A percentile compares a stretch with the other conserved stretches of the same genome.
Evolutionary conservation across 129 eudicot species (phyloP).

Genomic region (Saussurea involucrata): DNA sequence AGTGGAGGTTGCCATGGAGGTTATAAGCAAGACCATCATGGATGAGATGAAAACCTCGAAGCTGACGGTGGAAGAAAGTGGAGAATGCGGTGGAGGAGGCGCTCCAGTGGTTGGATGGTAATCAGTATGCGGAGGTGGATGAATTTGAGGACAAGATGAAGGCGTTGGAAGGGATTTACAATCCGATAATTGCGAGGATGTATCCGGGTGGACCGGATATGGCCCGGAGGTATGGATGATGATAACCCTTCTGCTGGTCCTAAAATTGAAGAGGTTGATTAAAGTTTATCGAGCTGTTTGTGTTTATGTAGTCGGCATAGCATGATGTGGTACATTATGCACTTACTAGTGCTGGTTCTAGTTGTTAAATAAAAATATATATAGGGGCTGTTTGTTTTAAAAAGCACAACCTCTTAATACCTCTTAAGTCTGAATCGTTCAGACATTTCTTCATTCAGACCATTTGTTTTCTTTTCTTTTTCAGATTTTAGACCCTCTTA

Average conservation of each 20-base stretch:
- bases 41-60: slow-evolving; percentile 47
- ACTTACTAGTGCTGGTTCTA: background rate
- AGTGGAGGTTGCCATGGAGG: too few species aligned
- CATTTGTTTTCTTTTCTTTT: too few species aligned
- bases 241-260: slow-evolving; percentile 48
- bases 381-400: too few species aligned
- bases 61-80: slow-evolving; percentile 43
- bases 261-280: slow-evolving; percentile 57
- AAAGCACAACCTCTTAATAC: too few species aligned
- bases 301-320: too few species aligned
- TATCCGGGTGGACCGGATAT: slow-evolving; percentile 47
- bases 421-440: too few species aligned
- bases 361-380: too few species aligned
- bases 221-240: slow-evolving; percentile 43
- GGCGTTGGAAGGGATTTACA: slow-evolving; percentile 46
- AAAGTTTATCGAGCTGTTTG: background rate
- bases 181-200: slow-evolving; percentile 54
- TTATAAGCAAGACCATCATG: slow-evolving; percentile 58
- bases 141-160: slow-evolving; percentile 62
- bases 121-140: slow-evolving; percentile 48
- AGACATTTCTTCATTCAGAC: too few species aligned
- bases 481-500: too few species aligned
- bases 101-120: slow-evolving; percentile 51
- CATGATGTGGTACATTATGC: background rate
- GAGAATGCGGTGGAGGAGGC: slow-evolving; percentile 54